These are phyloP conservation scores for Aspergillus quadricinctus DNA, from an alignment of 2,329 filamentous ascomycete species.

Conservation along the genomic window DNA sequence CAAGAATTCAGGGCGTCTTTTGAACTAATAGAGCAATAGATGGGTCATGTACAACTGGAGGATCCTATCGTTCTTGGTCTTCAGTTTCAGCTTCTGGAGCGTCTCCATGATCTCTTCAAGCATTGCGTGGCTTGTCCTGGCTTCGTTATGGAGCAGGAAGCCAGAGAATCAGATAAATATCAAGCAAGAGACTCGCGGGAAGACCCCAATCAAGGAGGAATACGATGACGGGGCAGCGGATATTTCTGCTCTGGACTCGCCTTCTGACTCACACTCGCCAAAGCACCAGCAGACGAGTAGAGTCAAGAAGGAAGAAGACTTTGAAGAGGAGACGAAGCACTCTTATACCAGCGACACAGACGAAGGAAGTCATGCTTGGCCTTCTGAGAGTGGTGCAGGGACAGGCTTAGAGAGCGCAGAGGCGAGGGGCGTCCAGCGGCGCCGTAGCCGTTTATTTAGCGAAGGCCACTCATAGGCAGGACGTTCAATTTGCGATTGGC, in stretches of 20 bases:
- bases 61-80: slow-evolving; percentile 62
- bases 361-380: slow-evolving; percentile 12
- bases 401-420: slow-evolving; percentile 45
- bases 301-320: slow-evolving; percentile 26
- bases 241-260: background rate
- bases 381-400: slow-evolving; percentile 48
- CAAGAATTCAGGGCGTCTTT: background rate
- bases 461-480: slow-evolving; percentile 9
- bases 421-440: slow-evolving; percentile 27
- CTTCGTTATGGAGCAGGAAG: slow-evolving; percentile 34
- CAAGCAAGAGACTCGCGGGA: slow-evolving; percentile 15
- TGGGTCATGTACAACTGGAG: slow-evolving; percentile 87
- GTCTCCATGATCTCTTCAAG: slow-evolving; percentile 66
- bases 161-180: slow-evolving; percentile 3
- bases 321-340: background rate
- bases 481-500: background rate
- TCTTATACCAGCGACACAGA: slow-evolving; percentile 1
- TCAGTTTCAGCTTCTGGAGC: slow-evolving; percentile 70
- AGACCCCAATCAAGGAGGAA: slow-evolving; percentile 19
- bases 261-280: slow-evolving; percentile 5
- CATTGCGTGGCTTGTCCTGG: slow-evolving; percentile 59
- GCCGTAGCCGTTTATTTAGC: slow-evolving; percentile 25
- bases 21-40: slow-evolving; percentile 34
- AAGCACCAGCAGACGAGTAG: background rate
- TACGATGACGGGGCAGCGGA: slow-evolving; percentile 5